Conservation (phyloP, 2,329 filamentous ascomycete genomes). For the Cercospora sp. region DNA sequence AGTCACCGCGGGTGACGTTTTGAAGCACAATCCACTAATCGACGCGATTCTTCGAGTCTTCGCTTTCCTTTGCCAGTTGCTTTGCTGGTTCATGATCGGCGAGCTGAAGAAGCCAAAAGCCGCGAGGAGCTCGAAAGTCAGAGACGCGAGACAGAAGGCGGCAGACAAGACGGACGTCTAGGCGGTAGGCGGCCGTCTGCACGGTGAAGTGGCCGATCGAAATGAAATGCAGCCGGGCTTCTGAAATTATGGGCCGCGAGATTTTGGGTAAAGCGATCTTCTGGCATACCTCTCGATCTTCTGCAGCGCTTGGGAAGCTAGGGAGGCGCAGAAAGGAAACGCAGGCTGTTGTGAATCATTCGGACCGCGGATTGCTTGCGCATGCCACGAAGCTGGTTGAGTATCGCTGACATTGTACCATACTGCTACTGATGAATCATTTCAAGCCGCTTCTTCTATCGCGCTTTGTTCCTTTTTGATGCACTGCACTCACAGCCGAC, state of each 20-base stretch:
- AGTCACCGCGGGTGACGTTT: background rate
- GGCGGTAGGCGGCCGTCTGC: no score
- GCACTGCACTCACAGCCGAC: no score
- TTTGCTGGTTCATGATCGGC: slow-evolving; percentile 1
- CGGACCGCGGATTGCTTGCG: no score
- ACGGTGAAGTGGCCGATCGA: no score
- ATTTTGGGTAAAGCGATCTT: no score
- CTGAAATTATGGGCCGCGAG: no score
- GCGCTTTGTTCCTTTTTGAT: background rate
- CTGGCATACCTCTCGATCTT: background rate
- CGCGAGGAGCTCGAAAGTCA: background rate
- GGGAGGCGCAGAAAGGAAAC: no score
- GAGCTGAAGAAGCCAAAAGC: background rate
- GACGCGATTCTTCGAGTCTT: background rate
- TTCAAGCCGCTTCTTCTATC: background rate
- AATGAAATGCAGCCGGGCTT: no score
- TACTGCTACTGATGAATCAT: background rate
- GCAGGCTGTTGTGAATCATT: no score
- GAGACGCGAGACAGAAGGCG: background rate
- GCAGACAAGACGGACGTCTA: background rate
- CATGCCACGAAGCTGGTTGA: background rate
- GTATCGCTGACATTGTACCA: background rate
- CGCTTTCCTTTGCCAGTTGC: background rate
- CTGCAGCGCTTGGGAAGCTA: no score
- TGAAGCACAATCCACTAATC: background rate